phyloP scores from a whole-genome alignment of 2,329 filamentous ascomycete species.

The Fusarium staphyleae region DNA sequence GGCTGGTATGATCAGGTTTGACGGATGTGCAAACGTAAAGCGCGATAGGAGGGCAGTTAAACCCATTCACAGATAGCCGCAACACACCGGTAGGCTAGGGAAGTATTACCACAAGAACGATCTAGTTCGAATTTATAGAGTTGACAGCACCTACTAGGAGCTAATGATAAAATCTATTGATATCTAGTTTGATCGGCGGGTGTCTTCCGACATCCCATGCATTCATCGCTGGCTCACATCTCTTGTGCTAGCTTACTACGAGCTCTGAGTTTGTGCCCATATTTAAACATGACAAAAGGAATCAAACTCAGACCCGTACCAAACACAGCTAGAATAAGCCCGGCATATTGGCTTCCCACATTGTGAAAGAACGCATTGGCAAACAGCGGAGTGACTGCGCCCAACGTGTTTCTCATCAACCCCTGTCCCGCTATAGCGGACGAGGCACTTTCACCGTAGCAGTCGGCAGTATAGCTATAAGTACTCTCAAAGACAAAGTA shows the following conservation, averaged over 20 bases:
- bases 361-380: constrained; percentile 35
- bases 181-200: too few species aligned
- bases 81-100: too few species aligned
- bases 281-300: constrained; percentile 36
- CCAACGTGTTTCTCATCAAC: constrained; percentile 33
- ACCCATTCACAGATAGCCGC: too few species aligned
- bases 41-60: too few species aligned
- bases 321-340: constrained; percentile 30
- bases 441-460: constrained; percentile 32
- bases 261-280: constrained; percentile 28
- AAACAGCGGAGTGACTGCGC: constrained; percentile 32
- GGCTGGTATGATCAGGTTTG: too few species aligned
- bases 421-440: constrained; percentile 34
- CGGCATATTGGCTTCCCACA: constrained; percentile 33
- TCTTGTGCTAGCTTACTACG: constrained; percentile 34
- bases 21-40: too few species aligned
- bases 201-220: too few species aligned
- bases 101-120: too few species aligned
- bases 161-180: too few species aligned
- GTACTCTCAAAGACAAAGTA: constrained; percentile 36
- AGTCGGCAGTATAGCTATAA: constrained; percentile 35
- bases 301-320: constrained; percentile 30
- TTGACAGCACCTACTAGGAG: too few species aligned
- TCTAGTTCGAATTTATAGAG: too few species aligned
- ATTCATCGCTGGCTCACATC: constrained; percentile 10